These are phyloP conservation scores for Sporothrix mexicana DNA, from an alignment of 2,329 filamentous ascomycete species.

Conservation along the genomic window DNA sequence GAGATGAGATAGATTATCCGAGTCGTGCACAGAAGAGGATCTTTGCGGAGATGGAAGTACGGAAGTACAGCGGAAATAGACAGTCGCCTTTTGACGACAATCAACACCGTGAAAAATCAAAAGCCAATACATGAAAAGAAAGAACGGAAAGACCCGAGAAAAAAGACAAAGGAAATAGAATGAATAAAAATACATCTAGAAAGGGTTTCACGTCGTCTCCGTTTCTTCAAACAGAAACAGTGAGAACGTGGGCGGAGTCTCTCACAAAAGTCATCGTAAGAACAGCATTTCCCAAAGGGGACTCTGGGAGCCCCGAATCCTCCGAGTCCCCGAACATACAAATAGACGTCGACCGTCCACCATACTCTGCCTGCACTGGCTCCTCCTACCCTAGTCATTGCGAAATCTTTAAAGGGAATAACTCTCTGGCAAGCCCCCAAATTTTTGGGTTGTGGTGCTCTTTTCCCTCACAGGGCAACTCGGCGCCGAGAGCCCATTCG, in stretches of 20 bases:
- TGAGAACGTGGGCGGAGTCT: too few relatives aligned
- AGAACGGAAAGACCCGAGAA: background rate
- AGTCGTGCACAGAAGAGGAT: background rate
- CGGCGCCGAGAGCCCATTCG: too few relatives aligned
- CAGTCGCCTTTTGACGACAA: background rate
- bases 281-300: background rate
- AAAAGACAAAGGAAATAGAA: background rate
- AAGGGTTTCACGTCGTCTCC: background rate
- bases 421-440: too few relatives aligned
- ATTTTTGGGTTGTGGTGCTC: too few relatives aligned
- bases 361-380: too few relatives aligned
- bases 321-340: slow-evolving; percentile 1
- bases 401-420: too few relatives aligned
- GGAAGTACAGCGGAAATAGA: slow-evolving; percentile 11
- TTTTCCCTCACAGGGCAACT: too few relatives aligned
- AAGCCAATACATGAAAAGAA: background rate
- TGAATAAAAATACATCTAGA: background rate
- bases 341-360: too few relatives aligned
- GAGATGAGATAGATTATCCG: too few relatives aligned
- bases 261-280: too few relatives aligned
- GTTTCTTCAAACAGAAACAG: background rate
- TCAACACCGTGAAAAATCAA: background rate
- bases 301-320: slow-evolving; percentile 1
- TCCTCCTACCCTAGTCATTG: too few relatives aligned
- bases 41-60: slow-evolving; percentile 11